Percentiles rank a stretch among this genome's conserved stretches.
Evolutionary conservation across 352 stramenopile species (phyloP).

Genomic region (Phytophthora cryptogea): DNA sequence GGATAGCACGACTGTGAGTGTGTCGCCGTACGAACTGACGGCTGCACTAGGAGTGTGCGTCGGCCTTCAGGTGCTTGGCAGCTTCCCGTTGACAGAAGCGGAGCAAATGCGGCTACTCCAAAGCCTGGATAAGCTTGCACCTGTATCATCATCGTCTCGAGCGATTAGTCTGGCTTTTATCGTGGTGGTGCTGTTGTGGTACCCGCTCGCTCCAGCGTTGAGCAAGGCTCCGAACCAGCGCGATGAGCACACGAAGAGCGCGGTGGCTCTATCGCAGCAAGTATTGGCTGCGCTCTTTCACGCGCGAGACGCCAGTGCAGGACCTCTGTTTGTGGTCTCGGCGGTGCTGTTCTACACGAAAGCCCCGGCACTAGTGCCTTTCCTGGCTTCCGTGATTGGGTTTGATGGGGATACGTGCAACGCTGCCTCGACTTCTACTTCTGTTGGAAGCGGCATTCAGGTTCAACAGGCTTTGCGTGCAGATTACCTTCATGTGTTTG

Average conservation of each 20-base stretch:
- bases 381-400: conserved; percentile 48
- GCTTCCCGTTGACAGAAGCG: conserved; percentile 50
- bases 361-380: conserved; percentile 55
- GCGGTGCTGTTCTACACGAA: conserved; percentile 77
- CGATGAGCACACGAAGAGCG: conserved; percentile 57
- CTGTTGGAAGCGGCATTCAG: conserved; percentile 23
- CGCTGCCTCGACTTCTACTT: conserved; percentile 10
- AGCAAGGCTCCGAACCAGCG: conserved; percentile 65
- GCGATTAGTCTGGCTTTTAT: conserved; percentile 60
- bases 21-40: conserved; percentile 35
- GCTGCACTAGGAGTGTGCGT: conserved; percentile 50
- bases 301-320: conserved; percentile 38
- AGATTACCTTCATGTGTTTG: conserved; percentile 64
- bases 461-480: conserved; percentile 45
- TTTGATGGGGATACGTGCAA: conserved; percentile 28
- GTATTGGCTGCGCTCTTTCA: conserved; percentile 57
- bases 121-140: conserved; percentile 44
- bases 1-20: conserved; percentile 9
- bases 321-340: conserved; percentile 65
- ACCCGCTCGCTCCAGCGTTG: conserved; percentile 49
- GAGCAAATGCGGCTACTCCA: conserved; percentile 53
- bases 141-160: conserved; percentile 32
- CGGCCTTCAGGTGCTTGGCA: conserved; percentile 48
- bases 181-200: conserved; percentile 61
- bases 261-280: conserved; percentile 65